phyloP scores from a whole-genome alignment of 768 basidiomycete species.

The Cantharellus cinnabarinus region DNA sequence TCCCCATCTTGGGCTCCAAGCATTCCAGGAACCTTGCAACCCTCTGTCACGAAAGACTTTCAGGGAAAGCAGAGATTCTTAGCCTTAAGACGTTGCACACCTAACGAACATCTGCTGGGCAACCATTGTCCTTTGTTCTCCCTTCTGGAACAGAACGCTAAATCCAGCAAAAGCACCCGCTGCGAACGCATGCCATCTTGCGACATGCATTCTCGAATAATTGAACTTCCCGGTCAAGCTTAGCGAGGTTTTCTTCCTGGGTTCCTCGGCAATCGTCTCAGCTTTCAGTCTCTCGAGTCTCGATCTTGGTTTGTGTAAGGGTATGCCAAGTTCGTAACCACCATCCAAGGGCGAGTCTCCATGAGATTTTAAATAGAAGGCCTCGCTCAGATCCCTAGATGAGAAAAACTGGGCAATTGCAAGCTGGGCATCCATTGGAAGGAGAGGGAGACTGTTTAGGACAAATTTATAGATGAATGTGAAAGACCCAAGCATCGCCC shows the following conservation, averaged over 20 bases:
- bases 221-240: neutral
- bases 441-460: conserved; percentile 55
- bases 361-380: neutral
- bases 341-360: neutral
- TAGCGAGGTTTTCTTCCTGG: too few relatives aligned
- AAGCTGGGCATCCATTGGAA: conserved; percentile 25
- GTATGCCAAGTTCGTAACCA: neutral
- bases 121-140: conserved; percentile 38
- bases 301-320: neutral
- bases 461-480: conserved; percentile 60
- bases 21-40: conserved; percentile 76
- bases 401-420: neutral
- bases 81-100: conserved; percentile 21
- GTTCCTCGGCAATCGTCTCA: too few relatives aligned
- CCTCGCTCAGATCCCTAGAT: neutral
- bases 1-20: conserved; percentile 43
- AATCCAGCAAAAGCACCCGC: conserved; percentile 56
- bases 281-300: too few relatives aligned
- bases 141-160: conserved; percentile 61
- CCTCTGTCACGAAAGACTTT: conserved; percentile 29
- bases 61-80: neutral
- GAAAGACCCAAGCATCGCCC: conserved; percentile 65
- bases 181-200: conserved; percentile 58
- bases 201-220: neutral
- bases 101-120: conserved; percentile 82